Evolutionary conservation across 2,329 filamentous ascomycete genomes (phyloP).

Genomic region (Rutstroemia sp.): DNA sequence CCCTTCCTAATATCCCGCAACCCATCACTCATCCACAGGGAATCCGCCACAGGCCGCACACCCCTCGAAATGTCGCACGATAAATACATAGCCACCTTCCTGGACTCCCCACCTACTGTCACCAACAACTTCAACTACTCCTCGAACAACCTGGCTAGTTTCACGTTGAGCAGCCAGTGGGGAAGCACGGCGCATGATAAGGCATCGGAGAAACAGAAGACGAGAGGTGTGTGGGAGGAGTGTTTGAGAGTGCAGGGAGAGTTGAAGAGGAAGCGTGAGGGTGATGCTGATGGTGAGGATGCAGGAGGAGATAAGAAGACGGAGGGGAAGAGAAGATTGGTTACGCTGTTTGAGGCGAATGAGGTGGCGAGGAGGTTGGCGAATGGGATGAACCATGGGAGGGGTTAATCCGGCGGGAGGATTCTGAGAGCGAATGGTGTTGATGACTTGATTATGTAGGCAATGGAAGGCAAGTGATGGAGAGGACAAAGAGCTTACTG

Average conservation of each 20-base stretch:
- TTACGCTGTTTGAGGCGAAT: conserved; percentile 52
- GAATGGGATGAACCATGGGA: neutral
- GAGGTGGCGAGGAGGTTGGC: conserved; percentile 45
- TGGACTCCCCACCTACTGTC: conserved; percentile 10
- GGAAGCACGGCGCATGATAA: neutral
- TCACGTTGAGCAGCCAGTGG: neutral
- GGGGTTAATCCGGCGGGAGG: neutral
- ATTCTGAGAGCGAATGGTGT: no score
- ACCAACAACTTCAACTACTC: conserved; percentile 22
- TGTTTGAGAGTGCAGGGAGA: conserved; percentile 5
- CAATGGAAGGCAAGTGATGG: no score
- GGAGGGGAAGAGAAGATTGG: conserved; percentile 41
- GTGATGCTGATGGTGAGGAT: conserved; percentile 9
- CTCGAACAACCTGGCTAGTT: neutral
- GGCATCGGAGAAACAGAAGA: neutral
- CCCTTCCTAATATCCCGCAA: conserved; percentile 21
- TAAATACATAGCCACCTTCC: conserved; percentile 34
- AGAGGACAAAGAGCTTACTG: no score
- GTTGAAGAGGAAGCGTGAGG: neutral
- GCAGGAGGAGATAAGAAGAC: conserved; percentile 18
- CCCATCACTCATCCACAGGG: conserved; percentile 48
- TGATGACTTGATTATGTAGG: no score
- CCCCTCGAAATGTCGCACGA: conserved; percentile 62
- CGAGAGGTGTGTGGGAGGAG: conserved; percentile 2
- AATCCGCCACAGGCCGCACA: conserved; percentile 71